Base-by-base conservation (phyloP, 768 basidiomycete species). In the Amanita polypyramis region DNA sequence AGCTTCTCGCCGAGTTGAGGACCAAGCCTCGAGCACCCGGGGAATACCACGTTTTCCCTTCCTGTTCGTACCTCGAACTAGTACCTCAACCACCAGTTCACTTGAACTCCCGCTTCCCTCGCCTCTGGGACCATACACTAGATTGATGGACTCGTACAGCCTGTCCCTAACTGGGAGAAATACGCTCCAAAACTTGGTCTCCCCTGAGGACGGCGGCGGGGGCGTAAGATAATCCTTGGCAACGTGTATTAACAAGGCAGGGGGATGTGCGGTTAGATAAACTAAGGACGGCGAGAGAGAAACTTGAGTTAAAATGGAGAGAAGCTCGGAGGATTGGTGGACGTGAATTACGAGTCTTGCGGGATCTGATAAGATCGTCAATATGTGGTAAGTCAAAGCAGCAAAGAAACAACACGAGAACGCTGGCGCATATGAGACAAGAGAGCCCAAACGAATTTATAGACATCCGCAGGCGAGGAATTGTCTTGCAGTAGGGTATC, bases 181-280 rank as follows among this genome's bases (percentile, higher is more conserved):
- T 9, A 90, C 70, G 32, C 70, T 68, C 87, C 85, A 93, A 65
- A 93, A 94, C 57, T 87, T 87, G 30, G 74, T 67, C n/a, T 71
- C 66, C 0, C 75, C 55, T 7, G 78, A 75, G 34, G 69, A 64
- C 6, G 84, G 77, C 1, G 86, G 84, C 0, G 90, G 88, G 0
- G 74, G 76, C 1, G 79, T 76, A 39, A 88, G 70, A 59, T 88
- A 92, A 6, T 79, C 77, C 21, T 68, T 71, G 1, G 85, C 73
- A 42, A 98, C 65, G 57, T 89, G 77, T 5, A 58, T 59, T 30
- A 97, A 65, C 45, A 96, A 73, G 1, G 70, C 67, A 0, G 86
- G 73, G 2, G 90, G 85, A 57, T 90, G 85, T 0, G 82, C 76
- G 37, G 71, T 75, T 12, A 88, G 54, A 52, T 82, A 80, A 0